Evolutionary conservation across 345 rosid species (phyloP).

Genomic region (Erodium maritimum): DNA sequence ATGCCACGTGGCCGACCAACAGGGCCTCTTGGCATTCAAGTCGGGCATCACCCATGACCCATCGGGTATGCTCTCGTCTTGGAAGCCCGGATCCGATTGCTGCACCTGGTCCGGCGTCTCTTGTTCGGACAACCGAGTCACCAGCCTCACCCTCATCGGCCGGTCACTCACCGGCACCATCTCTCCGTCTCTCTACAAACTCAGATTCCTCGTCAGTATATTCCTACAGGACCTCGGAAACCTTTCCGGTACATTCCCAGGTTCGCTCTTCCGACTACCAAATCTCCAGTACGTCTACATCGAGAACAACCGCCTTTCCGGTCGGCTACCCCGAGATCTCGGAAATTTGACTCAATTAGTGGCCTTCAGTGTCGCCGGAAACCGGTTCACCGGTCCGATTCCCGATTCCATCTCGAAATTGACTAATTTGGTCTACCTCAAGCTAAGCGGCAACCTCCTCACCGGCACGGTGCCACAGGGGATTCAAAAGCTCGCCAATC

Average conservation of each 20-base stretch:
- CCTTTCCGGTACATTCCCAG: conserved; percentile 62
- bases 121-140: conserved; percentile 41
- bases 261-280: conserved; percentile 35
- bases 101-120: conserved; percentile 45
- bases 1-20: conserved; percentile 54
- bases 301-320: conserved; percentile 54
- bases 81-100: conserved; percentile 72
- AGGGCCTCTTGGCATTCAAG: conserved; percentile 65
- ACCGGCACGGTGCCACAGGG: conserved; percentile 44
- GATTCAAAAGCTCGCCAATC: conserved; percentile 27
- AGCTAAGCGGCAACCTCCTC: conserved; percentile 37
- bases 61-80: conserved; percentile 40
- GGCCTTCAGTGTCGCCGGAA: conserved; percentile 39
- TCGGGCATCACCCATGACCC: conserved; percentile 61
- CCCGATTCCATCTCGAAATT: conserved; percentile 44
- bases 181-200: conserved; percentile 42
- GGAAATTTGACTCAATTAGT: conserved; percentile 32
- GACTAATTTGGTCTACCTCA: conserved; percentile 36
- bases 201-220: conserved; percentile 36
- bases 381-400: conserved; percentile 46
- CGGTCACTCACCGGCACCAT: conserved; percentile 44
- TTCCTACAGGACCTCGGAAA: conserved; percentile 35
- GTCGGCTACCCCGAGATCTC: conserved; percentile 34
- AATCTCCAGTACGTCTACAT: conserved; percentile 38
- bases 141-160: conserved; percentile 20